Evolutionary conservation across 306 rosid genomes (phyloP), one percentile per base, ranked within the genome.

Genomic region (Fagus sylvatica): DNA sequence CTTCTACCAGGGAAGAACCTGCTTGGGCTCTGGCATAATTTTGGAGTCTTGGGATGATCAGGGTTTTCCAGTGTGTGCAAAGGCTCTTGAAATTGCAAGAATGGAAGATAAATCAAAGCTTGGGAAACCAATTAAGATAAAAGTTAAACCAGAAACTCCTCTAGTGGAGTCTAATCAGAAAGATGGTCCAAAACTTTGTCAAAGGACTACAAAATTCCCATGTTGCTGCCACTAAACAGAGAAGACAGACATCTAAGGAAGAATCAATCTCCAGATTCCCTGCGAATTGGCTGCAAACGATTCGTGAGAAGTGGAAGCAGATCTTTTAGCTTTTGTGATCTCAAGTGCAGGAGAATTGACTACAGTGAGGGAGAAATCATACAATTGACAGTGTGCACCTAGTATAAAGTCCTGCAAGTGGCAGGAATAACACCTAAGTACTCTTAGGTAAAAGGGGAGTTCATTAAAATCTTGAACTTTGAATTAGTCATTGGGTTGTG

Each of bases 101-200:
- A 79, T 88, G 87, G 90, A 85, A 79, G 96, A 92, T 74, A 95
- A 92, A 82, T 87, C 97, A 30, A 84, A 79, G 80, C 90, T 95
- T n/a, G 98, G 98, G 3, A 95, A 89, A 76, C 98, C 98, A 13
- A 90, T 95, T 22, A 92, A 89, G 92, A 92, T 95, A 78, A 90
- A 89, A 88, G 89, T 77, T 75, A 83, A 88, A 82, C 89, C 93
- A 41, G 97, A 94, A 43, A 61, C 28, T 69, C 70, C 39, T 15
- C 65, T 54, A 60, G 73, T 53, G 4, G 88, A 75, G 72, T 30
- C 77, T 69, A 74, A 65, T 74, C 72, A 83, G 46, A 53, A 34
- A 74, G 85, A 82, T 60, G 81, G 77, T 75, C 19, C 75, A 53
- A 40, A 82, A 61, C 71, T 68, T 49, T 79, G 54, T 17, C n/a